phyloP scores from a whole-genome alignment of 331 rosid genomes.

The Malus hybrid region DNA sequence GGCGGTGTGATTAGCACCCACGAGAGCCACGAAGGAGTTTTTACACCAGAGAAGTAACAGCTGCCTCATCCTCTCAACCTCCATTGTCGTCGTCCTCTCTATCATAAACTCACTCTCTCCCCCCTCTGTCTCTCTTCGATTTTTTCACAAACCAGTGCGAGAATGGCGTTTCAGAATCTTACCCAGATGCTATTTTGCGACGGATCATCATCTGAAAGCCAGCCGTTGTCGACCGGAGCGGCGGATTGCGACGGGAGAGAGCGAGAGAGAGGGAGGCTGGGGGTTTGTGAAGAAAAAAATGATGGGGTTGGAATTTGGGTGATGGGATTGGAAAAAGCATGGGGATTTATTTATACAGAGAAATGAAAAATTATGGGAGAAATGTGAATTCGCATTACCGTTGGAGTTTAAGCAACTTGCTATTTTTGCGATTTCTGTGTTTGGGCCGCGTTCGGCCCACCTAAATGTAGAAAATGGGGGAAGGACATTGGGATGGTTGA shows the following conservation, averaged over 20 bases:
- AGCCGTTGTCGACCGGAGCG: not conserved
- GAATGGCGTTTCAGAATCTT: slow-evolving; percentile 13
- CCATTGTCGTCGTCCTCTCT: slow-evolving; percentile 26
- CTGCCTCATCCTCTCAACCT: slow-evolving; percentile 36
- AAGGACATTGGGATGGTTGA: not conserved
- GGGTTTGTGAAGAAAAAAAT: not conserved
- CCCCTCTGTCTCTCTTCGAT: not conserved
- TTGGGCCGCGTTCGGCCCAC: not conserved
- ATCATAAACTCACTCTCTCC: not conserved
- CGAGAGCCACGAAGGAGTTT: slow-evolving; percentile 40
- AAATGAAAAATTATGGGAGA: not conserved
- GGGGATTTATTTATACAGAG: not conserved
- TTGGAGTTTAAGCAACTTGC: not conserved
- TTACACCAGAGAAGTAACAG: slow-evolving; percentile 39
- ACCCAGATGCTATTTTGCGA: not conserved
- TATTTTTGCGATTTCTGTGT: not conserved
- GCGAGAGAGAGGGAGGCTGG: not conserved
- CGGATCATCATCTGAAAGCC: slow-evolving; percentile 18
- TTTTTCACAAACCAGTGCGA: not conserved
- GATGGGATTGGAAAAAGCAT: not conserved
- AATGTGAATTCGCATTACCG: not conserved
- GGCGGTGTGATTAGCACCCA: slow-evolving; percentile 76
- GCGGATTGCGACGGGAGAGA: not conserved
- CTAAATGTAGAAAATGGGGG: not conserved
- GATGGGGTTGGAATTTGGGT: not conserved